A percentile compares a stretch with the other conserved stretches of the same genome.
These are phyloP conservation scores for Abortiporus biennis DNA, from an alignment of 1,284 basidiomycete genomes.

Conservation along the genomic window DNA sequence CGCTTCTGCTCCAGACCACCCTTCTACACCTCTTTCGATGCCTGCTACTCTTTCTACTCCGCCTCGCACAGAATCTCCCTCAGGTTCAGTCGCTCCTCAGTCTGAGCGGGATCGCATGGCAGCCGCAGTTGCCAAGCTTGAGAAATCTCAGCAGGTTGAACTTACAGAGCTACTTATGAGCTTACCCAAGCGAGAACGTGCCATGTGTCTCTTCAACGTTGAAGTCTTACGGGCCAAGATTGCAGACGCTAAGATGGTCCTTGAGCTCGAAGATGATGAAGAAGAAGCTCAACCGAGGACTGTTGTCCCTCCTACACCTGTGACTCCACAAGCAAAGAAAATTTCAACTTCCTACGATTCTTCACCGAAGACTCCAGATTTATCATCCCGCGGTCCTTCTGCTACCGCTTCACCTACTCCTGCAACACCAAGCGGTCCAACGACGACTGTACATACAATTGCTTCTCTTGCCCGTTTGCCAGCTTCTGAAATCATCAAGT, in stretches of 20 bases:
- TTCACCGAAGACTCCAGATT: slow-evolving; percentile 64
- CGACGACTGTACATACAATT: slow-evolving; percentile 26
- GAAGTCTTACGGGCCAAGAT: slow-evolving; percentile 77
- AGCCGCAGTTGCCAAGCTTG: slow-evolving; percentile 60
- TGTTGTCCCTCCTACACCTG: slow-evolving; percentile 32
- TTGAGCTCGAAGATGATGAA: slow-evolving; percentile 64
- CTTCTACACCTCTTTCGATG: slow-evolving; percentile 74
- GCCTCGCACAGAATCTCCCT: slow-evolving; percentile 74
- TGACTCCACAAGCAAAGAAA: slow-evolving; percentile 59
- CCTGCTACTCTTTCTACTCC: slow-evolving; percentile 68
- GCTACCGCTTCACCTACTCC: slow-evolving; percentile 65
- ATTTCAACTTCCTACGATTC: slow-evolving; percentile 30
- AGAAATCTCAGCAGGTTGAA: slow-evolving; percentile 48
- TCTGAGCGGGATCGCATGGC: slow-evolving; percentile 73
- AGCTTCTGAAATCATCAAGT: slow-evolving; percentile 62
- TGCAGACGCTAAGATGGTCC: slow-evolving; percentile 74
- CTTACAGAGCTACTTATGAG: slow-evolving; percentile 78
- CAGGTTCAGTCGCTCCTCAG: slow-evolving; percentile 60
- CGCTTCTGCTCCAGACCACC: slow-evolving; percentile 77
- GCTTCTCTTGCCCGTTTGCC: slow-evolving; percentile 59
- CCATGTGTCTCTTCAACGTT: slow-evolving; percentile 84
- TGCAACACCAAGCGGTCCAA: slow-evolving; percentile 25
- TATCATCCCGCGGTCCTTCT: slow-evolving; percentile 67
- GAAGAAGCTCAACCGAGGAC: slow-evolving; percentile 32
- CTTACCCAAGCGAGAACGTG: slow-evolving; percentile 82